Conservation (phyloP, 2,329 filamentous ascomycete species). For the Colletotrichum costaricense region DNA sequence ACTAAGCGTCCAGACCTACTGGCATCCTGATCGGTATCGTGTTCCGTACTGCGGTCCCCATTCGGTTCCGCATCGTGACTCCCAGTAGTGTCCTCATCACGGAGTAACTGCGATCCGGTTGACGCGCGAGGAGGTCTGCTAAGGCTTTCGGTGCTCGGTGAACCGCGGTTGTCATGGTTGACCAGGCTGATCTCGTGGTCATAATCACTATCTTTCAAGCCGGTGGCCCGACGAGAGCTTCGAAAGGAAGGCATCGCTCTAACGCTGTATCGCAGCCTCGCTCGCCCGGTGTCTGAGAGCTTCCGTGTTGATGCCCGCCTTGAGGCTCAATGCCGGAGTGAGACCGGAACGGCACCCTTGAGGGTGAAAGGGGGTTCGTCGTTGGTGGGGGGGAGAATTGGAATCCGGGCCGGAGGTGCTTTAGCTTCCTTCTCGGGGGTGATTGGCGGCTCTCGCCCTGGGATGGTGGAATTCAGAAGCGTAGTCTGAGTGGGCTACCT, state of each 20-base stretch:
- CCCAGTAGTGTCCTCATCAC: conserved; percentile 17
- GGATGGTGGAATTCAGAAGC: conserved; percentile 13
- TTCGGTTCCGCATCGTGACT: background rate
- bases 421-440: background rate
- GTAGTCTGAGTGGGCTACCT: background rate
- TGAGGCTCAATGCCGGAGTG: background rate
- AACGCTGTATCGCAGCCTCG: conserved; percentile 26
- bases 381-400: conserved; percentile 34
- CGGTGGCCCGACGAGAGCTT: conserved; percentile 65
- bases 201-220: conserved; percentile 70
- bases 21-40: background rate
- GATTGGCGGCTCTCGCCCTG: background rate
- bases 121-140: conserved; percentile 19
- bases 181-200: conserved; percentile 79
- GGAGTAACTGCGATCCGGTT: conserved; percentile 25
- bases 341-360: background rate
- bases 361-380: conserved; percentile 22
- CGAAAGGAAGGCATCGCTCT: conserved; percentile 50
- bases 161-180: conserved; percentile 58
- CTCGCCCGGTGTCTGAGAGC: conserved; percentile 5
- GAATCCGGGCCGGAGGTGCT: background rate
- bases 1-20: background rate
- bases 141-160: conserved; percentile 22
- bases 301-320: background rate
- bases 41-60: background rate